A percentile compares a stretch with the other conserved stretches of the same genome.
These are phyloP conservation scores for Rhytidhysteron rufulum DNA, from an alignment of 2,329 filamentous ascomycete species.

Conservation along the genomic window DNA sequence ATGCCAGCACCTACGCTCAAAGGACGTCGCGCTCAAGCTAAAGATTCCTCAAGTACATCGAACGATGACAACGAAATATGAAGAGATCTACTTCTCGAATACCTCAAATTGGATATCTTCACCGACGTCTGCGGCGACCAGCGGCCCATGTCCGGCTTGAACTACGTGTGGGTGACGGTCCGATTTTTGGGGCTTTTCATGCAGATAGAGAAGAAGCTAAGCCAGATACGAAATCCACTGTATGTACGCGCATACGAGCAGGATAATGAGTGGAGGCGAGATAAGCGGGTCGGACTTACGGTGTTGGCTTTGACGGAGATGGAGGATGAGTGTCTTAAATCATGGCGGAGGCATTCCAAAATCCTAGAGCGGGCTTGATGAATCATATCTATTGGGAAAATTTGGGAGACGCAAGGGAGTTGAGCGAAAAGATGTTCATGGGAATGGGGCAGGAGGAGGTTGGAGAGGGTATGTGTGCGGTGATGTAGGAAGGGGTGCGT, in stretches of 20 bases:
- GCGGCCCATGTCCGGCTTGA: neutral
- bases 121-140: neutral
- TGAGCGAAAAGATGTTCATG: no score
- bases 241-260: conserved; percentile 28
- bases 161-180: neutral
- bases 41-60: conserved; percentile 19
- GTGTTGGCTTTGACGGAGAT: conserved; percentile 15
- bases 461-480: no score
- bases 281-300: conserved; percentile 22
- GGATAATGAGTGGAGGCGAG: conserved; percentile 7
- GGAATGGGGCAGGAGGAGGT: no score
- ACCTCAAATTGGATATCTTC: conserved; percentile 1
- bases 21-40: no score
- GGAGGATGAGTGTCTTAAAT: conserved; percentile 31
- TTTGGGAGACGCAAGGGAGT: conserved; percentile 7
- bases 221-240: conserved; percentile 15
- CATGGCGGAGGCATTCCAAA: conserved; percentile 26
- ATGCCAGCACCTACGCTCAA: neutral
- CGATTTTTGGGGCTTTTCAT: neutral
- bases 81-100: no score
- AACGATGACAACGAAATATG: no score
- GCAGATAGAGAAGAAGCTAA: neutral
- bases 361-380: conserved; percentile 20
- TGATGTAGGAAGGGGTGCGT: no score
- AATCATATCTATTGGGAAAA: conserved; percentile 34